phyloP scores from a whole-genome alignment of 148 eudicot species.

The Oxyria digyna region DNA sequence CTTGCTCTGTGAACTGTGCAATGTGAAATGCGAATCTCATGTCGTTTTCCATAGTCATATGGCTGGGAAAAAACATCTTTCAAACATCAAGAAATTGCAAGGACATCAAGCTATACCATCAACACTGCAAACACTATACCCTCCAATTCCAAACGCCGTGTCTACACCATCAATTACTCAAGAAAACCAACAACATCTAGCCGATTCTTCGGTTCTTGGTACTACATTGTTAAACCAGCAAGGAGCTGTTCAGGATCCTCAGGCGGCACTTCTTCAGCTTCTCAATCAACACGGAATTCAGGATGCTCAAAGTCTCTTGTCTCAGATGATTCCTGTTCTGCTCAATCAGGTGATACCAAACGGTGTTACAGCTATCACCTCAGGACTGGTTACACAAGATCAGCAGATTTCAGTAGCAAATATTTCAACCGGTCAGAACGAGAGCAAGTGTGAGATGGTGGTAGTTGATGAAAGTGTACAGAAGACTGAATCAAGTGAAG shows the following conservation, averaged over 20 bases:
- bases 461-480: background rate
- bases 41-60: slow-evolving; percentile 55
- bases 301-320: slow-evolving; percentile 25
- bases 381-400: background rate
- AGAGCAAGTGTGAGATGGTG: background rate
- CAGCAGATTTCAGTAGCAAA: background rate
- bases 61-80: slow-evolving; percentile 57
- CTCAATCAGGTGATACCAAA: slow-evolving; percentile 26
- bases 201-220: background rate
- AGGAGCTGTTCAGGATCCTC: slow-evolving; percentile 18
- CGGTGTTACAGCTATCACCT: slow-evolving; percentile 11
- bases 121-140: slow-evolving; percentile 43
- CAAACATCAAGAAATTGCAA: slow-evolving; percentile 41
- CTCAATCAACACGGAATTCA: slow-evolving; percentile 25
- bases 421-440: background rate
- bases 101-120: slow-evolving; percentile 37
- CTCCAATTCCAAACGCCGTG: slow-evolving; percentile 28
- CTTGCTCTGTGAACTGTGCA: slow-evolving; percentile 55
- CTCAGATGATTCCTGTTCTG: slow-evolving; percentile 29
- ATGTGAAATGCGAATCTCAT: slow-evolving; percentile 60
- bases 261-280: slow-evolving; percentile 24
- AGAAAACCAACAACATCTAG: background rate
- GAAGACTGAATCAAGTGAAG: background rate
- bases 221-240: slow-evolving; percentile 15
- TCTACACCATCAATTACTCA: slow-evolving; percentile 20